These are phyloP conservation scores for Craterostigma plantagineum DNA, from an alignment of 257 asterid species.

Conservation along the genomic window DNA sequence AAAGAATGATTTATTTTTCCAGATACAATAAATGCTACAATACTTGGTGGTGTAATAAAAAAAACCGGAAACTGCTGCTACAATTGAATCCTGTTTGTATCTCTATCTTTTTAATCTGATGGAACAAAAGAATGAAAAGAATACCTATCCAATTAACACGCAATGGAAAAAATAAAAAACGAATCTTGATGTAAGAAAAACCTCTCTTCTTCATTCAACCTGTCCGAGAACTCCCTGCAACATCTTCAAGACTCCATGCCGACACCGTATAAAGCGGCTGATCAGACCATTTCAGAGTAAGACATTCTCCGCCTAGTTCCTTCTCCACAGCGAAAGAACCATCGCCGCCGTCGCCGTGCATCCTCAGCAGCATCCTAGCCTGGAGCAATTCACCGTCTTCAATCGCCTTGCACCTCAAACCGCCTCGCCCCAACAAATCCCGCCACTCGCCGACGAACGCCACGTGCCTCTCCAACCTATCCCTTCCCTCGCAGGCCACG, in stretches of 20 bases:
- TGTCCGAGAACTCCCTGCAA: neutral
- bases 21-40: too few species aligned
- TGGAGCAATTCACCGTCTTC: conserved; percentile 53
- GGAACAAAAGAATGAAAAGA: too few species aligned
- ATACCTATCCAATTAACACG: too few species aligned
- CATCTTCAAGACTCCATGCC: conserved; percentile 1
- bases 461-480: conserved; percentile 66
- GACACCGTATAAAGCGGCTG: conserved; percentile 4
- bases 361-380: conserved; percentile 62
- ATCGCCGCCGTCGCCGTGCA: conserved; percentile 22
- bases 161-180: too few species aligned
- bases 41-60: too few species aligned
- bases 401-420: conserved; percentile 30
- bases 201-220: too few species aligned
- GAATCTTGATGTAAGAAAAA: too few species aligned
- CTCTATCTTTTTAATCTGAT: too few species aligned
- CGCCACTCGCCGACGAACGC: conserved; percentile 38
- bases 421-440: conserved; percentile 50
- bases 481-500: conserved; percentile 64
- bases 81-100: too few species aligned
- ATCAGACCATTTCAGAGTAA: neutral
- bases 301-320: neutral
- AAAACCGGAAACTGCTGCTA: too few species aligned
- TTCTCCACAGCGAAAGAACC: neutral
- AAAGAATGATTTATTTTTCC: too few species aligned